Conservation (phyloP, 768 basidiomycete species). For the Fistulinella prunicolor region DNA sequence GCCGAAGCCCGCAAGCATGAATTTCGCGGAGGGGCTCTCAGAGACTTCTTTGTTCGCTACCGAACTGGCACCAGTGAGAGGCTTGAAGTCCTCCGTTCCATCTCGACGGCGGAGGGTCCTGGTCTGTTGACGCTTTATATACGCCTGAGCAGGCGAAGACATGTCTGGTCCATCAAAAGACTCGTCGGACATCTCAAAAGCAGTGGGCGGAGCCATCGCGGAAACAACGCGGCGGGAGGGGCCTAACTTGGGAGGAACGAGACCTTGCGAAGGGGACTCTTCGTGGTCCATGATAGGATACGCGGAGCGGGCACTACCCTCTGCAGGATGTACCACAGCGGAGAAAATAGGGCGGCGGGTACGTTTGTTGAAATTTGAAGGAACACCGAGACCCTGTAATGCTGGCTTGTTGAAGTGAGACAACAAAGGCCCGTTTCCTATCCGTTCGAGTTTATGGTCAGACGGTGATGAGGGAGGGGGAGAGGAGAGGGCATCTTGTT, state of each 20-base stretch:
- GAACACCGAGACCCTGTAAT: slow-evolving; percentile 54
- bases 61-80: slow-evolving; percentile 65
- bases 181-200: slow-evolving; percentile 48
- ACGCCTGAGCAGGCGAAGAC: slow-evolving; percentile 81
- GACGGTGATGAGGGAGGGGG: slow-evolving; percentile 49
- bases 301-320: slow-evolving; percentile 39
- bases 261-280: slow-evolving; percentile 31
- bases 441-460: slow-evolving; percentile 46
- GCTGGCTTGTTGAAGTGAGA: slow-evolving; percentile 47
- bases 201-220: slow-evolving; percentile 52
- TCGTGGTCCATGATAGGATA: slow-evolving; percentile 38
- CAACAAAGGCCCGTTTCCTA: slow-evolving; percentile 33
- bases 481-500: slow-evolving; percentile 45
- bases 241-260: slow-evolving; percentile 32
- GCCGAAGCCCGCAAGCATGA: slow-evolving; percentile 71
- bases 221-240: slow-evolving; percentile 73
- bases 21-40: slow-evolving; percentile 58
- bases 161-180: slow-evolving; percentile 58
- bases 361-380: slow-evolving; percentile 55
- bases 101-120: slow-evolving; percentile 78
- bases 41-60: slow-evolving; percentile 40
- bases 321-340: slow-evolving; percentile 52
- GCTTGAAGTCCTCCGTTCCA: slow-evolving; percentile 78
- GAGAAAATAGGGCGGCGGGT: slow-evolving; percentile 66
- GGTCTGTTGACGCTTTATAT: slow-evolving; percentile 71